These are phyloP conservation scores for Endotrypanum monterogeii DNA, from an alignment of 208 protist species.

Conservation along the genomic window DNA sequence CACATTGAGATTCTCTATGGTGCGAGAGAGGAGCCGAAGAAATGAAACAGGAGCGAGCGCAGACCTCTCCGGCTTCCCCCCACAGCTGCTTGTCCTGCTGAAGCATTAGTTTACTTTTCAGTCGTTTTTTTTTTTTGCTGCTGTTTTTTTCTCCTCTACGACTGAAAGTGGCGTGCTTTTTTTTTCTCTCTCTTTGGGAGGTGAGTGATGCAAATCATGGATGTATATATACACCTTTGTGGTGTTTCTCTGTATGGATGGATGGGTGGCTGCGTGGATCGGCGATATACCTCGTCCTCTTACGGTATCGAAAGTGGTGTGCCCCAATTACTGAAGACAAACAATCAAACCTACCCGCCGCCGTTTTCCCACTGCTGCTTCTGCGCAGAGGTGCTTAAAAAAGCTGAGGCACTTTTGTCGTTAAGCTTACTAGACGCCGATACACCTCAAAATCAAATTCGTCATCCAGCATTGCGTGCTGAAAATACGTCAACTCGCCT, in stretches of 20 bases:
- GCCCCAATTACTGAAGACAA: background rate
- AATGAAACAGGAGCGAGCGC: background rate
- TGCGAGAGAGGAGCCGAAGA: background rate
- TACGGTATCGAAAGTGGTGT: background rate
- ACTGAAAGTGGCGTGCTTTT: background rate
- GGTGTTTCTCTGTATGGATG: background rate
- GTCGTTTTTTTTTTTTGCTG: too few species aligned
- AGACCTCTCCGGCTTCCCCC: background rate
- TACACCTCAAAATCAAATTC: slow-evolving; percentile 93
- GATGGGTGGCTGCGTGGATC: background rate
- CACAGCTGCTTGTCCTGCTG: background rate
- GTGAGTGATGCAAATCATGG: background rate
- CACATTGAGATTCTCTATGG: background rate
- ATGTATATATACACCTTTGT: background rate
- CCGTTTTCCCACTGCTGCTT: background rate
- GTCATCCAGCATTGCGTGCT: slow-evolving; percentile 87
- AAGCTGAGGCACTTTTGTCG: slow-evolving; percentile 77
- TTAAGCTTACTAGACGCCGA: slow-evolving; percentile 75
- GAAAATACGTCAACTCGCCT: slow-evolving; percentile 78
- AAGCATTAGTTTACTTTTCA: too few species aligned
- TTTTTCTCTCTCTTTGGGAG: background rate
- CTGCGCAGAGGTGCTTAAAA: slow-evolving; percentile 49
- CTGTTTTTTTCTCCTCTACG: background rate
- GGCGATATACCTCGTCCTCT: background rate
- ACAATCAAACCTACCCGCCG: background rate